These are phyloP conservation scores for Phytophthora europaea DNA, from an alignment of 352 stramenopile genomes.

Conservation along the genomic window DNA sequence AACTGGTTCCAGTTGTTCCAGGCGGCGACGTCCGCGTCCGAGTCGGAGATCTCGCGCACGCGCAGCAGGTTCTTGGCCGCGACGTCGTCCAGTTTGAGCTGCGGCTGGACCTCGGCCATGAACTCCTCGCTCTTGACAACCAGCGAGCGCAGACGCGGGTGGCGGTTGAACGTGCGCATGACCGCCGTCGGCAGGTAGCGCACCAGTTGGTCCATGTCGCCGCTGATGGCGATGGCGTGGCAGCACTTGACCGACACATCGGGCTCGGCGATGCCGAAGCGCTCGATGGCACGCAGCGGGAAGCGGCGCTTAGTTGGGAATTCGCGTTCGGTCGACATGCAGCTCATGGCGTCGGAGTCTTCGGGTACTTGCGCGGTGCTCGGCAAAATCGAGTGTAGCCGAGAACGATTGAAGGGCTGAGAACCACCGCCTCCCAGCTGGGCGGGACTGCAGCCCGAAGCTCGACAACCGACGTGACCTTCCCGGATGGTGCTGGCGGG, in stretches of 20 bases:
- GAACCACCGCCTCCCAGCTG: constrained; percentile 15
- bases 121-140: constrained; percentile 50
- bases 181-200: constrained; percentile 55
- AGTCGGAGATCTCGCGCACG: constrained; percentile 38
- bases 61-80: constrained; percentile 37
- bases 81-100: constrained; percentile 47
- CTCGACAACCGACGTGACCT: constrained; percentile 2
- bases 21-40: constrained; percentile 20
- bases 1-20: constrained; percentile 52
- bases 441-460: constrained; percentile 3
- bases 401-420: background rate
- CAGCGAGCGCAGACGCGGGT: constrained; percentile 59
- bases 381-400: constrained; percentile 25
- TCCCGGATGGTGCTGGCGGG: constrained; percentile 20
- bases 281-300: constrained; percentile 49
- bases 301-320: constrained; percentile 33
- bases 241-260: constrained; percentile 47
- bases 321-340: constrained; percentile 21
- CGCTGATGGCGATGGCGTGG: constrained; percentile 45
- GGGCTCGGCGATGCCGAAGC: constrained; percentile 42
- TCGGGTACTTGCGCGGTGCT: constrained; percentile 2
- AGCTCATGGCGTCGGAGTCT: constrained; percentile 26
- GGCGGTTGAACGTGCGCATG: constrained; percentile 66
- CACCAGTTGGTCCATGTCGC: constrained; percentile 53
- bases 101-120: constrained; percentile 50